Base-by-base conservation (phyloP, 2,329 filamentous ascomycete species). In the Trichophyton verrucosum region DNA sequence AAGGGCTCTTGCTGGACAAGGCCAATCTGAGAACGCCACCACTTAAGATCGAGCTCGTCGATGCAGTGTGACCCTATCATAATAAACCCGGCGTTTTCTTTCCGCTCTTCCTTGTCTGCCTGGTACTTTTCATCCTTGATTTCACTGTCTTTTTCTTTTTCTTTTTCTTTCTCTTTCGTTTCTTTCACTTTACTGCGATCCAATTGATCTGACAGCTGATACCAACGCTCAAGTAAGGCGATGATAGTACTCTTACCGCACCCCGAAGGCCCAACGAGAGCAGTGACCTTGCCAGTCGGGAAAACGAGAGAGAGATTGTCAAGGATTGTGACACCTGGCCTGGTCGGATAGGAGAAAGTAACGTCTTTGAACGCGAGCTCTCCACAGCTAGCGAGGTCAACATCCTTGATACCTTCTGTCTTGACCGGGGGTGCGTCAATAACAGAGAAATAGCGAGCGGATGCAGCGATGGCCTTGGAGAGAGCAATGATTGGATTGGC, bases 1-100 rank as follows among this genome's bases (percentile, higher is more conserved):
- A 86, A 85, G 0, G 84, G 84, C 61, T 88, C 84, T 66, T 88
- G 85, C 63, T 86, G 83, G 3, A 88, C 85, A 3, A 87, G 75
- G 0, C 84, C 82, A 61, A 87, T 86, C 38, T 78, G 71, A 2
- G 74, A 73, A 49, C 82, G 76, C 72, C 81, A 82, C 65, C 78
- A 89, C 64, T 83, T 85, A 40, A 87, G 66, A 38, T 88, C 78
- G 22, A 87, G 76, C 1, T 82, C 77, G 20, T 70, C 68, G 20
- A 89, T 73, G 24, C 80, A 71, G 44, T 80, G 78, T 0, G 76
- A 79, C 42, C 78, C 81, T 3, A 84, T 81, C 0, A 73, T 72
- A 51, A 89, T 79, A 2, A 70, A 74, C 1, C 82, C 84, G 13
- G 62, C 64, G 20, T 66, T 64, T 2, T 57, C 33, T 2, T 17